A percentile compares a stretch with the other conserved stretches of the same genome.
These are phyloP conservation scores for Durio zibethinus DNA, from an alignment of 345 rosid species.

Conservation along the genomic window DNA sequence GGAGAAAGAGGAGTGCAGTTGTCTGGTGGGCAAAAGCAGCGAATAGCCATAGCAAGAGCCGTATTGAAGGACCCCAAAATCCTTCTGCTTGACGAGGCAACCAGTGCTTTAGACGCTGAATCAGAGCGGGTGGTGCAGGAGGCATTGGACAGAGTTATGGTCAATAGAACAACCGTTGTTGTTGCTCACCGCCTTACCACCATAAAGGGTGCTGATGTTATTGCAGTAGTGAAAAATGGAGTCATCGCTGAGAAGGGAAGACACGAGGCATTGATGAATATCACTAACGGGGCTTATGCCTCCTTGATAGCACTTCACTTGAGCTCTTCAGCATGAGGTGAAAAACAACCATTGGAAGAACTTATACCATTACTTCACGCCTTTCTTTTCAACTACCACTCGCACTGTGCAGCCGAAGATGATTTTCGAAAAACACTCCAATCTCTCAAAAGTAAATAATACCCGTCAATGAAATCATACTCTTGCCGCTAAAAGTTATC, in stretches of 20 bases:
- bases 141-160: slow-evolving; percentile 69
- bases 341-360: not conserved
- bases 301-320: slow-evolving; percentile 57
- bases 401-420: not conserved
- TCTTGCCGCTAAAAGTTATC: not conserved
- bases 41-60: slow-evolving; percentile 63
- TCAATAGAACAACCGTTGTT: slow-evolving; percentile 52
- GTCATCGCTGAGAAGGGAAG: slow-evolving; percentile 59
- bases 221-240: slow-evolving; percentile 69
- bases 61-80: slow-evolving; percentile 53
- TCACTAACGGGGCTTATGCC: slow-evolving; percentile 51
- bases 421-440: not conserved
- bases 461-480: not conserved
- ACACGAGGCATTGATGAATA: slow-evolving; percentile 50
- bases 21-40: slow-evolving; percentile 71
- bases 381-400: not conserved
- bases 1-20: slow-evolving; percentile 73
- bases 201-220: slow-evolving; percentile 53
- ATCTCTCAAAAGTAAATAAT: not conserved
- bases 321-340: slow-evolving; percentile 13
- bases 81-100: slow-evolving; percentile 58
- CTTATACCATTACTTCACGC: not conserved
- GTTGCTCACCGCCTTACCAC: slow-evolving; percentile 67
- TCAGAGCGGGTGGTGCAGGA: slow-evolving; percentile 64
- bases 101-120: slow-evolving; percentile 67